Evolutionary conservation across 2,329 filamentous ascomycete genomes (phyloP).

Genomic region (Metarhizium guizhouense): DNA sequence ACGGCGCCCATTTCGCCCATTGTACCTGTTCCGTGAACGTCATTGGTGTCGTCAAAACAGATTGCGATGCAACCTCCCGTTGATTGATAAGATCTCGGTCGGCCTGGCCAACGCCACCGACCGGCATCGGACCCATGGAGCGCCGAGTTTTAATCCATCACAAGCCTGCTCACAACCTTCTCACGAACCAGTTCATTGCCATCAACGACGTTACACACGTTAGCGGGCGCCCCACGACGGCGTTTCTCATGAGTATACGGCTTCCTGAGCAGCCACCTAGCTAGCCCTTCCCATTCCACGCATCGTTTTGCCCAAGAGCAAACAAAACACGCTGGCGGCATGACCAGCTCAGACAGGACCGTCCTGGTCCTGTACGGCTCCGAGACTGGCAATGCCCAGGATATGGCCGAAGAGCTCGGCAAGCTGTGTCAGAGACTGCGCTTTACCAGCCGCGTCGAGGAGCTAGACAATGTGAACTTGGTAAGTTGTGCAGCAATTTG

Average conservation of each 20-base stretch:
- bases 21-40: too few species aligned
- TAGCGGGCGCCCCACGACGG: neutral
- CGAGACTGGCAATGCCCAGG: conserved; percentile 90
- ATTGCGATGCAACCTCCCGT: neutral
- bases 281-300: neutral
- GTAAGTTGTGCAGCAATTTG: conserved; percentile 39
- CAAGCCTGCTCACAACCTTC: neutral
- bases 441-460: conserved; percentile 66
- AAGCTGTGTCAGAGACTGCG: conserved; percentile 65
- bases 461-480: conserved; percentile 67
- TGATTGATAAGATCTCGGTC: conserved; percentile 7
- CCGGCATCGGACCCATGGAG: conserved; percentile 7
- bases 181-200: neutral
- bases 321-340: conserved; percentile 5
- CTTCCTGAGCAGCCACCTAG: neutral
- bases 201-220: neutral
- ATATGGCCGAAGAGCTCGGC: conserved; percentile 79
- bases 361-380: conserved; percentile 80
- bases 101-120: neutral
- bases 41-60: neutral
- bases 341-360: conserved; percentile 25
- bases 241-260: neutral
- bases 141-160: neutral
- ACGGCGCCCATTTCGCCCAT: too few species aligned
- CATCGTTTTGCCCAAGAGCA: neutral